These are phyloP conservation scores for Aureobasidium sp. DNA, from an alignment of 2,329 filamentous ascomycete species.

Conservation along the genomic window DNA sequence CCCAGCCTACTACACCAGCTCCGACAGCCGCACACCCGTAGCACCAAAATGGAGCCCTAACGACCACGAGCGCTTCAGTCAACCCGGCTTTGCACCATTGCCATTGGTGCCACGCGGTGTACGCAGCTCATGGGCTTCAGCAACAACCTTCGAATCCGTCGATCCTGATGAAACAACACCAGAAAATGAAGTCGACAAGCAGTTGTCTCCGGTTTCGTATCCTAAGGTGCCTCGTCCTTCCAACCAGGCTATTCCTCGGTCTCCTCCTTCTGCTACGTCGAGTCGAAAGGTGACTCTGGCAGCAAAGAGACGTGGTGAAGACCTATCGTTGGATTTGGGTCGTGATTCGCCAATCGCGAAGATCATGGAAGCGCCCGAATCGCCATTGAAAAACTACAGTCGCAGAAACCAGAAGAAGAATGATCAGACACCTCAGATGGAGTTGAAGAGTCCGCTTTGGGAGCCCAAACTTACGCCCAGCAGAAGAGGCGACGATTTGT, in stretches of 20 bases:
- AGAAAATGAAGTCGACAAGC: slow-evolving; percentile 34
- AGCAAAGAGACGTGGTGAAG: background rate
- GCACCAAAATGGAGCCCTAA: slow-evolving; percentile 10
- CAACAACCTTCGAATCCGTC: slow-evolving; percentile 39
- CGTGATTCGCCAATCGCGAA: slow-evolving; percentile 12
- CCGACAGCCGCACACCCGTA: slow-evolving; percentile 20
- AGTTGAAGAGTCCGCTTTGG: slow-evolving; percentile 43
- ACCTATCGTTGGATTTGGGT: background rate
- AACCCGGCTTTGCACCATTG: background rate
- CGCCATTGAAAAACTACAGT: slow-evolving; percentile 24
- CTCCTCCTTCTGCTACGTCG: slow-evolving; percentile 15
- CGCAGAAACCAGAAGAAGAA: slow-evolving; percentile 2
- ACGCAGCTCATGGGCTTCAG: slow-evolving; percentile 17
- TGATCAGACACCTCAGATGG: slow-evolving; percentile 4
- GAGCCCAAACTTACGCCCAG: slow-evolving; percentile 59
- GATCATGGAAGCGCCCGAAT: slow-evolving; percentile 15
- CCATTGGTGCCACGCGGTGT: background rate
- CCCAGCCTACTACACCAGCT: slow-evolving; percentile 25
- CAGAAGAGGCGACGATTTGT: slow-evolving; percentile 57
- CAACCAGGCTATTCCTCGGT: slow-evolving; percentile 37
- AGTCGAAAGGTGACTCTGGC: background rate
- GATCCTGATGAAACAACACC: slow-evolving; percentile 38
- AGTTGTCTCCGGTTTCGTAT: slow-evolving; percentile 37
- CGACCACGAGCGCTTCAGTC: slow-evolving; percentile 3
- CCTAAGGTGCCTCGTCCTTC: slow-evolving; percentile 40